phyloP scores from a whole-genome alignment of 2,329 filamentous ascomycete genomes.

The Thielaviopsis musarum region DNA sequence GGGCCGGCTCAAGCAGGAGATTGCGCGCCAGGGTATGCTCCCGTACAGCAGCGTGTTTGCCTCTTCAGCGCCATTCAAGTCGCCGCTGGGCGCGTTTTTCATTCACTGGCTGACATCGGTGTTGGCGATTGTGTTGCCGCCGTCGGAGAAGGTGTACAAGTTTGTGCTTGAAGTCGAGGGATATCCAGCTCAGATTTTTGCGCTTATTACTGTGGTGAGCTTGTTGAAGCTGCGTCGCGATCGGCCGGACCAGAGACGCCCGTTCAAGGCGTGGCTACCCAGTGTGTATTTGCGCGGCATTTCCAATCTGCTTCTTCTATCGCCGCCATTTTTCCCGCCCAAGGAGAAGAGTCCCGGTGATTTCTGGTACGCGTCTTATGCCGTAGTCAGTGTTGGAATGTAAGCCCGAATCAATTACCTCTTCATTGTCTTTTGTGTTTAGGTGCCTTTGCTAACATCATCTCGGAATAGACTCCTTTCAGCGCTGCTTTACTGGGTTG shows the following conservation, averaged over 20 bases:
- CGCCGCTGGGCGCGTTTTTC: constrained; percentile 49
- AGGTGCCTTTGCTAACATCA: not conserved
- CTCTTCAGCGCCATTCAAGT: constrained; percentile 48
- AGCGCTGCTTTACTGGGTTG: constrained; percentile 49
- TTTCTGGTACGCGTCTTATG: constrained; percentile 37
- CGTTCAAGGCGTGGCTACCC: constrained; percentile 47
- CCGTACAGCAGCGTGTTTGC: constrained; percentile 44
- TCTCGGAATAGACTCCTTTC: constrained; percentile 32
- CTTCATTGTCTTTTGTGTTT: not conserved
- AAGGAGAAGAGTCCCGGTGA: constrained; percentile 27
- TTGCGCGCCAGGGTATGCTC: constrained; percentile 53
- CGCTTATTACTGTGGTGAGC: constrained; percentile 38
- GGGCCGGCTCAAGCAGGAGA: constrained; percentile 55
- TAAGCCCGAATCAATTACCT: constrained; percentile 21
- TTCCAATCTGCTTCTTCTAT: constrained; percentile 36
- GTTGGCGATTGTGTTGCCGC: constrained; percentile 48
- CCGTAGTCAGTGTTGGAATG: constrained; percentile 34
- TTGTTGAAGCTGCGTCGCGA: constrained; percentile 43
- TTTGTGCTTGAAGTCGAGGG: constrained; percentile 59
- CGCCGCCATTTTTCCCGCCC: constrained; percentile 46
- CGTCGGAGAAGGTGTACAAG: constrained; percentile 48
- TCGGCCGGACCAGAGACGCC: constrained; percentile 41
- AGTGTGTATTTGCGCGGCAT: constrained; percentile 39
- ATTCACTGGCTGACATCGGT: constrained; percentile 53
- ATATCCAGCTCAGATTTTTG: constrained; percentile 46